These are phyloP conservation scores for Trichocladium antarcticum DNA, from an alignment of 495 filamentous ascomycete species.

Conservation along the genomic window DNA sequence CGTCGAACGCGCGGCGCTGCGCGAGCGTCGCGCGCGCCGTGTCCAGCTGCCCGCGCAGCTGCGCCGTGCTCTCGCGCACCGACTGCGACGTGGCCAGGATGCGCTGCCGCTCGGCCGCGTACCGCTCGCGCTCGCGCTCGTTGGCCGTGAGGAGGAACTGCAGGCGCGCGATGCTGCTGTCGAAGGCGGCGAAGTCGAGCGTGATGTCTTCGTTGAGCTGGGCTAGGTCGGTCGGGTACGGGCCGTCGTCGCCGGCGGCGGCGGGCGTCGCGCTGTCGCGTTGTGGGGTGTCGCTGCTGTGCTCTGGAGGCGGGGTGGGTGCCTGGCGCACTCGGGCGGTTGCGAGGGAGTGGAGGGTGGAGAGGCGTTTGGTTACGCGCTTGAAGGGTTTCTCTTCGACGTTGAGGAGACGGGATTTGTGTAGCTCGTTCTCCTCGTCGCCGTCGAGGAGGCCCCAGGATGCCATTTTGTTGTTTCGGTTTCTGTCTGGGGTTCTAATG, in stretches of 20 bases:
- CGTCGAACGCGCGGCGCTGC: slow-evolving; percentile 76
- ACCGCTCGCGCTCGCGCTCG: slow-evolving; percentile 71
- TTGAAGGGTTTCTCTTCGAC: slow-evolving; percentile 92
- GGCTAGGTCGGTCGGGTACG: slow-evolving; percentile 31
- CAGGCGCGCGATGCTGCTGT: slow-evolving; percentile 74
- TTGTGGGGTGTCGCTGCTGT: slow-evolving; percentile 29
- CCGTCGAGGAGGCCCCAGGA: slow-evolving; percentile 37
- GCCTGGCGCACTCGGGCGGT: slow-evolving; percentile 44
- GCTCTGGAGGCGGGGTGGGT: slow-evolving; percentile 63
- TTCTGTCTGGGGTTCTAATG: too few relatives aligned
- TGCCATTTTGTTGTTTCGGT: slow-evolving; percentile 21
- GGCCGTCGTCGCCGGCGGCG: slow-evolving; percentile 10
- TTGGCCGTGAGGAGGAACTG: slow-evolving; percentile 82
- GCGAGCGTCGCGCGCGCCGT: slow-evolving; percentile 65
- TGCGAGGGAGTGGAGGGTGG: slow-evolving; percentile 51
- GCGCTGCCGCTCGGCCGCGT: slow-evolving; percentile 63
- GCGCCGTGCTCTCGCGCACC: slow-evolving; percentile 64
- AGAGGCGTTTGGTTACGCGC: slow-evolving; percentile 71
- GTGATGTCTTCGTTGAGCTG: slow-evolving; percentile 70
- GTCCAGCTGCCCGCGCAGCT: slow-evolving; percentile 59
- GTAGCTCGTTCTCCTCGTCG: slow-evolving; percentile 64
- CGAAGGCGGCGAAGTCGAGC: slow-evolving; percentile 84
- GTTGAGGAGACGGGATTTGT: slow-evolving; percentile 79
- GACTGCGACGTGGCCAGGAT: slow-evolving; percentile 64
- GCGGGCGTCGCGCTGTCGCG: slow-evolving; percentile 19